phyloP scores from a whole-genome alignment of 2,329 filamentous ascomycete species.

The Endocalyx cinctus region DNA sequence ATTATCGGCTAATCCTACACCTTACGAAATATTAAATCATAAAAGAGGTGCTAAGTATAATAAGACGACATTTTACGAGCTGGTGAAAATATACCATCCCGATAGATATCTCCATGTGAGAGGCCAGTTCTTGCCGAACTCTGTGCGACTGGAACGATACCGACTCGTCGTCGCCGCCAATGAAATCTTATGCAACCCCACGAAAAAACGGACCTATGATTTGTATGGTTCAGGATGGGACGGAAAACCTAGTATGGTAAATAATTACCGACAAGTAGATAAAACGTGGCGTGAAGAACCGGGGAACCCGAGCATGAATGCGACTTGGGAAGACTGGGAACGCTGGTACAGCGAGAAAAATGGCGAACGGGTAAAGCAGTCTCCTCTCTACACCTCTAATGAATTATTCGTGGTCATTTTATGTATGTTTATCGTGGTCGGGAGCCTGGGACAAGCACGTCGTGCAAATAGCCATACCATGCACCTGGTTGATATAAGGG shows the following conservation, averaged over 20 bases:
- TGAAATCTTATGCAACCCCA: slow-evolving; percentile 76
- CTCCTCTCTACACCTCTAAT: slow-evolving; percentile 69
- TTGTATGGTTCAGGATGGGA: slow-evolving; percentile 77
- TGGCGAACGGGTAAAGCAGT: slow-evolving; percentile 40
- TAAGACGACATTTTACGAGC: slow-evolving; percentile 79
- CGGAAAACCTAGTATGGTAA: slow-evolving; percentile 46
- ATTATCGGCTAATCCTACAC: slow-evolving; percentile 56
- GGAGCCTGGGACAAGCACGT: slow-evolving; percentile 66
- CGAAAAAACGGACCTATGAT: slow-evolving; percentile 79
- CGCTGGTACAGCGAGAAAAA: slow-evolving; percentile 60
- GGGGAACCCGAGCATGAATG: slow-evolving; percentile 60
- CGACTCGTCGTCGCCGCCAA: slow-evolving; percentile 84
- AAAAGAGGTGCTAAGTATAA: slow-evolving; percentile 63
- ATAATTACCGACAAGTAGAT: slow-evolving; percentile 35
- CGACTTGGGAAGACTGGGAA: slow-evolving; percentile 98
- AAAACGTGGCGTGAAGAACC: slow-evolving; percentile 44
- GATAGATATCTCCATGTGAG: slow-evolving; percentile 54
- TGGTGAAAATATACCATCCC: slow-evolving; percentile 95
- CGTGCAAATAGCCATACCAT: slow-evolving; percentile 60
- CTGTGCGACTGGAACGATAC: slow-evolving; percentile 79
- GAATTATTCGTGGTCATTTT: slow-evolving; percentile 72
- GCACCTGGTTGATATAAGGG: slow-evolving; percentile 61
- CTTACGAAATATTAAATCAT: slow-evolving; percentile 79
- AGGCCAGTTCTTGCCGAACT: slow-evolving; percentile 46
- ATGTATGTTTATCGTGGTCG: slow-evolving; percentile 62